Conservation (phyloP, 306 rosid species). For the Lathyrus sativus region DNA sequence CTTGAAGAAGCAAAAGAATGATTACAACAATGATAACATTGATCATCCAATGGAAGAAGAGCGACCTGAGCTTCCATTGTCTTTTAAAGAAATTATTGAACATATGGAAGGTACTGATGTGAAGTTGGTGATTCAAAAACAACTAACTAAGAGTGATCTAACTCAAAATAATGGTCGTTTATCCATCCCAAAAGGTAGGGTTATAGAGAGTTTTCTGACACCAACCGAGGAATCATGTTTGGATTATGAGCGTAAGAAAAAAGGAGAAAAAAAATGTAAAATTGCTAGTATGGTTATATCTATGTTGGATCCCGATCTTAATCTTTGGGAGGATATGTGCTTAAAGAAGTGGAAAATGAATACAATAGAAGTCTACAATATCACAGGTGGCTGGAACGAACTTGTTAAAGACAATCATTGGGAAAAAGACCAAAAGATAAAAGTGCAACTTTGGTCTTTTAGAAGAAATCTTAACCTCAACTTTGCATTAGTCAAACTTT, state of each 20-base stretch:
- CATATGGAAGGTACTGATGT: neutral
- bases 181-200: neutral
- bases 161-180: neutral
- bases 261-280: neutral
- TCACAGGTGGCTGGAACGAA: neutral
- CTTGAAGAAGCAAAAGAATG: neutral
- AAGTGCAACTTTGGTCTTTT: conserved; percentile 18
- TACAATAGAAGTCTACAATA: no score
- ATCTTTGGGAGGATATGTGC: neutral
- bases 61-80: neutral
- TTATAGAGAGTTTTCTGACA: neutral
- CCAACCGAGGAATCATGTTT: neutral
- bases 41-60: neutral
- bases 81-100: neutral
- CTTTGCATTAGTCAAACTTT: conserved; percentile 16
- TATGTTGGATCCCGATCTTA: conserved; percentile 3
- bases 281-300: neutral
- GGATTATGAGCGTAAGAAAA: neutral
- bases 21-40: neutral
- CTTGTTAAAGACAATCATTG: neutral
- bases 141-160: neutral
- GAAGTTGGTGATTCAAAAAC: conserved; percentile 8
- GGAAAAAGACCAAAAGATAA: neutral
- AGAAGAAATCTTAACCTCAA: neutral
- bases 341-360: conserved; percentile 1